Evolutionary conservation across 2,329 filamentous ascomycete genomes (phyloP), one percentile per base, ranked within the genome.

Genomic region (Canariomyces notabilis): DNA sequence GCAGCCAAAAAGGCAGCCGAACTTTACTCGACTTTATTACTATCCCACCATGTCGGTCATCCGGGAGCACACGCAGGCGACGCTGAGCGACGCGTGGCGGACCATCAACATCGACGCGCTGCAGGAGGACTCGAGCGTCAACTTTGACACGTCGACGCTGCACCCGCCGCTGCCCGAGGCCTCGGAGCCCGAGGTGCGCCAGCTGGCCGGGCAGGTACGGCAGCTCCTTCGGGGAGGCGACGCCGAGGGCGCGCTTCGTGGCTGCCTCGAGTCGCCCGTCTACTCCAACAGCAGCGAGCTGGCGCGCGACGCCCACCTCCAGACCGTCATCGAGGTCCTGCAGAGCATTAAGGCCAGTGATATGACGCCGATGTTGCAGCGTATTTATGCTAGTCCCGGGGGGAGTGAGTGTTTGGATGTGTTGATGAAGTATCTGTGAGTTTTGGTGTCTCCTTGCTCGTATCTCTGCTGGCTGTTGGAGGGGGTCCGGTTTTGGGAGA

Each of bases 371-470:
- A 82, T 97, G 61, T 74, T 98, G 57, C 82, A 84, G 68, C 80
- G 83, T 48, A 85, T 97, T 61, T 89, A 93, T 70, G 74, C 73
- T 49, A 82, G 83, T 9, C 80, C 86, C 41, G 87, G 87, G 51
- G 93, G 93, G 21, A 81, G 80, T 51, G 93, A 97, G 69, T 77
- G 87, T 51, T 72, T 95, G 57, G 93, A 98, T 67, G 89, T 91
- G 42, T 72, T 98, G 66, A 95, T 95, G 87, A 98, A 98, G 74
- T 98, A 96, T 70, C 75, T 96, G 82, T 96, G 80, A 61, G 85
- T 37, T 39, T 22, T 26, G 40, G 18, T 42, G 34, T 8, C 22
- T 15, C 16, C 16, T 16, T 19, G 5, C 16, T 15, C 11, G 44
- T 32, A 9, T 18, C 20, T 16, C 14, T 44, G 31, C n/a, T 15